phyloP scores from a whole-genome alignment of 176 grass and related monocot genomes.

The Neostapfia colusana region DNA sequence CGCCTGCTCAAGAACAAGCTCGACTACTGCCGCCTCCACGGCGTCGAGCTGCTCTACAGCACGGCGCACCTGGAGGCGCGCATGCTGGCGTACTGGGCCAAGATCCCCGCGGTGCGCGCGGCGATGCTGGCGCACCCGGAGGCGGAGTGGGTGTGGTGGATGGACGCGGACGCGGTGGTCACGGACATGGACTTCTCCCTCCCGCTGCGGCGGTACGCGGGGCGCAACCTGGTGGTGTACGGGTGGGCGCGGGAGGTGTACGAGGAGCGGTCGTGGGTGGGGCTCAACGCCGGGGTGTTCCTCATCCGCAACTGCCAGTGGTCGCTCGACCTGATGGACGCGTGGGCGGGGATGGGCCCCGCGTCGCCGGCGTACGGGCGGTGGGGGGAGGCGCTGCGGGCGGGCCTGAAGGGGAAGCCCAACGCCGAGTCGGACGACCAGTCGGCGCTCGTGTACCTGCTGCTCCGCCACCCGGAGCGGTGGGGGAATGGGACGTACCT shows the following conservation, averaged over 20 bases:
- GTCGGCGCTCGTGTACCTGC: slow-evolving; percentile 62
- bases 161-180: slow-evolving; percentile 81
- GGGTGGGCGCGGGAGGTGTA: slow-evolving; percentile 64
- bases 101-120: slow-evolving; percentile 64
- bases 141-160: slow-evolving; percentile 89
- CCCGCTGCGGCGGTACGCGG: slow-evolving; percentile 44
- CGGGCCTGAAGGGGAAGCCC: slow-evolving; percentile 41
- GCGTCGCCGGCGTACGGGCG: slow-evolving; percentile 27
- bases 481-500: slow-evolving; percentile 54
- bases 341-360: slow-evolving; percentile 51
- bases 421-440: slow-evolving; percentile 63
- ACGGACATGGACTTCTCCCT: slow-evolving; percentile 86
- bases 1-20: slow-evolving; percentile 86
- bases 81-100: slow-evolving; percentile 68
- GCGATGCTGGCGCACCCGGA: slow-evolving; percentile 87
- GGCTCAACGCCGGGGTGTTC: slow-evolving; percentile 91
- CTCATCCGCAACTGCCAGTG: slow-evolving; percentile 95
- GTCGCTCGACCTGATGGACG: slow-evolving; percentile 68
- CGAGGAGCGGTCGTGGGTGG: slow-evolving; percentile 51
- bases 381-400: slow-evolving; percentile 38
- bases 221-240: slow-evolving; percentile 54
- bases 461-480: slow-evolving; percentile 5
- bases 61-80: slow-evolving; percentile 47
- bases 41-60: slow-evolving; percentile 72
- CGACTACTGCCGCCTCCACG: slow-evolving; percentile 80